These are phyloP conservation scores for Magnolia officinalis DNA, from an alignment of 164 flowering plant species.

Conservation along the genomic window DNA sequence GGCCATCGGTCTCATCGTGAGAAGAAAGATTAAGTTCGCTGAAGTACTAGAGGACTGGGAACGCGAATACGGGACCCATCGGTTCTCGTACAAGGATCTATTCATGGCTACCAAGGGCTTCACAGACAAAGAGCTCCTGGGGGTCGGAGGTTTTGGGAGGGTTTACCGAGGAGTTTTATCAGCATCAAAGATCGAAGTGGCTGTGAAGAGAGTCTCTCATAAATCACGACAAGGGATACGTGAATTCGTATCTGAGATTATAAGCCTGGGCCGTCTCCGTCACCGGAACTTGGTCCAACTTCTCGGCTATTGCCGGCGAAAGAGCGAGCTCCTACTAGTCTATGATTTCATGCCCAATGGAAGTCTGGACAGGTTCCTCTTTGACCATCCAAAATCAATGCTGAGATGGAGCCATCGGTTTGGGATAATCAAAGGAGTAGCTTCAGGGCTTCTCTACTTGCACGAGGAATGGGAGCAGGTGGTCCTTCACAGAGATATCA, in stretches of 20 bases:
- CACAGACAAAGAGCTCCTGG: slow-evolving; percentile 9
- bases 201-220: slow-evolving; percentile 25
- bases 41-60: slow-evolving; percentile 10
- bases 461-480: slow-evolving; percentile 18
- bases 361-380: slow-evolving; percentile 20
- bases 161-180: slow-evolving; percentile 35
- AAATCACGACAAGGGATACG: slow-evolving; percentile 36
- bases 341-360: slow-evolving; percentile 18
- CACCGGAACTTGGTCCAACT: slow-evolving; percentile 19
- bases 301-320: slow-evolving; percentile 14
- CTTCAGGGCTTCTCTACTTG: slow-evolving; percentile 10
- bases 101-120: slow-evolving; percentile 14
- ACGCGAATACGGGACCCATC: slow-evolving; percentile 7
- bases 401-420: slow-evolving; percentile 16
- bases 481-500: slow-evolving; percentile 37
- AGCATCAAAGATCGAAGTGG: slow-evolving; percentile 10
- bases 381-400: neutral
- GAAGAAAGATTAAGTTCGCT: slow-evolving; percentile 9
- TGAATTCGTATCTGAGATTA: slow-evolving; percentile 31
- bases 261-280: slow-evolving; percentile 17
- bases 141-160: slow-evolving; percentile 21
- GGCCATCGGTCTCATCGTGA: slow-evolving; percentile 1
- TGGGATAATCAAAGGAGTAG: slow-evolving; percentile 15
- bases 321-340: slow-evolving; percentile 15
- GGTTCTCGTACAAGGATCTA: slow-evolving; percentile 16